A percentile compares a stretch with the other conserved stretches of the same genome.
These are phyloP conservation scores for Zymoseptoria ardabiliae DNA, from an alignment of 2,329 filamentous ascomycete species.

Conservation along the genomic window DNA sequence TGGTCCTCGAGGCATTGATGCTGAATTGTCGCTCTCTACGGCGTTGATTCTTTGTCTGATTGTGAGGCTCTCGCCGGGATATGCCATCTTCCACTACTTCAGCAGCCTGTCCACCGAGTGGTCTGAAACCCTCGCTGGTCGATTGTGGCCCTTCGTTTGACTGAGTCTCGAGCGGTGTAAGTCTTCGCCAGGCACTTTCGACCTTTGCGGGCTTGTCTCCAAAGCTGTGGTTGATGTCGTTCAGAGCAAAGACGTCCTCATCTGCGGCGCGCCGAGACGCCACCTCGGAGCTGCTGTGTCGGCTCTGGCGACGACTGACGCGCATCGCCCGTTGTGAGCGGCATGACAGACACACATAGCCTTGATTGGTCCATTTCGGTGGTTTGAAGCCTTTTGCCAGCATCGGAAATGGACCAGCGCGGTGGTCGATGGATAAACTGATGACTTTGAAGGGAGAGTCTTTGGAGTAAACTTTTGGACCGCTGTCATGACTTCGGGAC, in stretches of 20 bases:
- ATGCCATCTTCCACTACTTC: neutral
- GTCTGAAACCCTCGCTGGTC: neutral
- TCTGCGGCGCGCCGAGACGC: neutral
- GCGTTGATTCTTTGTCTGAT: neutral
- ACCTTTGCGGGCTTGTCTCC: neutral
- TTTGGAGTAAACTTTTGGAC: neutral
- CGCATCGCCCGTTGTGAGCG: slow-evolving; percentile 9
- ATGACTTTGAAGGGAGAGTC: neutral
- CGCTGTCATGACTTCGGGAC: neutral
- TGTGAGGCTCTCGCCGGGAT: neutral
- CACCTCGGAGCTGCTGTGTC: slow-evolving; percentile 10
- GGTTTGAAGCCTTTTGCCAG: slow-evolving; percentile 10
- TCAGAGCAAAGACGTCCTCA: slow-evolving; percentile 9
- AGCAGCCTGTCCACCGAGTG: neutral
- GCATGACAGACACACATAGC: slow-evolving; percentile 16
- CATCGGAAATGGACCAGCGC: slow-evolving; percentile 5
- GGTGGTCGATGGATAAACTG: neutral
- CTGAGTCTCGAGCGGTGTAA: neutral
- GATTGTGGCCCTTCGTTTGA: neutral
- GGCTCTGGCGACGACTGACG: slow-evolving; percentile 7
- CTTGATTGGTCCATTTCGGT: slow-evolving; percentile 16
- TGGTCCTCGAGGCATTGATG: neutral
- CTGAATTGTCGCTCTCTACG: neutral
- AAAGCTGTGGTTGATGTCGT: slow-evolving; percentile 17
- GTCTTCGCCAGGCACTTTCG: neutral